Conservation (phyloP, 345 rosid genomes). For the Gossypium raimondii region DNA sequence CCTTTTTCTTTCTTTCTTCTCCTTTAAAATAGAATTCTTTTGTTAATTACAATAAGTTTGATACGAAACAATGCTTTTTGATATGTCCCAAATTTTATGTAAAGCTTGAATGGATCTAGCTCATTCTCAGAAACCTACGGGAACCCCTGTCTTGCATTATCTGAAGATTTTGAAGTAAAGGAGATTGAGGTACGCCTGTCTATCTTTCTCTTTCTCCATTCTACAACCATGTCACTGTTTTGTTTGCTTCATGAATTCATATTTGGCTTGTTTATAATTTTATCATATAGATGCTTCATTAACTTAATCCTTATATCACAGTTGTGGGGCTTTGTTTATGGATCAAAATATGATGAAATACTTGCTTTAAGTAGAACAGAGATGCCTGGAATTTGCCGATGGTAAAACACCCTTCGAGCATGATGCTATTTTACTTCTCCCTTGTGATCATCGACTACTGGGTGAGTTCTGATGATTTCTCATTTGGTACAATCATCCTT, state of each 20-base stretch:
- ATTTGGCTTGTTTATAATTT: background rate
- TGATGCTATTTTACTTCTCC: background rate
- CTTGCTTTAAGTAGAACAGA: conserved; percentile 59
- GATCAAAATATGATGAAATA: conserved; percentile 79
- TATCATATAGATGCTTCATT: background rate
- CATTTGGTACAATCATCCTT: background rate
- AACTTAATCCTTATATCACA: conserved; percentile 26
- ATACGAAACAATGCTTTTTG: conserved; percentile 2
- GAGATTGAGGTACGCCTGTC: conserved; percentile 67
- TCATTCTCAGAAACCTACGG: conserved; percentile 90
- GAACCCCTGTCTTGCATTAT: conserved; percentile 74
- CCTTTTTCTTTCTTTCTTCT: background rate
- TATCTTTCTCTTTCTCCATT: background rate
- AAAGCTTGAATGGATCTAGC: conserved; percentile 84
- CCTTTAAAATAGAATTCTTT: background rate
- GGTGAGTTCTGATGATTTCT: conserved; percentile 3
- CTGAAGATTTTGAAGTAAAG: conserved; percentile 84
- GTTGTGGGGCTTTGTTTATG: conserved; percentile 92
- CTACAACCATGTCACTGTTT: background rate
- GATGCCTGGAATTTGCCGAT: conserved; percentile 77
- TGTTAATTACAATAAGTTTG: background rate
- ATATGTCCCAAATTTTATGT: conserved; percentile 4
- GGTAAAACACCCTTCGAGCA: conserved; percentile 29
- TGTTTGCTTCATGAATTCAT: background rate
- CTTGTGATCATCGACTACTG: background rate